A percentile compares a stretch with the other conserved stretches of the same genome.
Conservation (phyloP, 805 yeast genomes). For the Ogataea nakhonphanomensis region DNA sequence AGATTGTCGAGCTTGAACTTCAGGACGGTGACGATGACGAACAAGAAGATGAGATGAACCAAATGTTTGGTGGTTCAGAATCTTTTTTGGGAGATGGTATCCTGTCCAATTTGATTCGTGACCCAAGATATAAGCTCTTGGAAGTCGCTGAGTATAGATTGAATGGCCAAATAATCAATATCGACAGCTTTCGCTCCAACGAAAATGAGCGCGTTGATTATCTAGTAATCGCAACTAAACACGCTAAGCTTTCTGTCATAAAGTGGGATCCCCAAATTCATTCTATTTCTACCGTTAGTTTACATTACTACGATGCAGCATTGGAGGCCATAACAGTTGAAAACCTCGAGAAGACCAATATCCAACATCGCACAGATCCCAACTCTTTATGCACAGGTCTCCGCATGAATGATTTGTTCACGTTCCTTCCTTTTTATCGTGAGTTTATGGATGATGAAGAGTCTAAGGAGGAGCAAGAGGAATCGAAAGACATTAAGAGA, state of each 20-base stretch:
- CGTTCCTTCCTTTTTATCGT: constrained; percentile 62
- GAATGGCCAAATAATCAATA: constrained; percentile 63
- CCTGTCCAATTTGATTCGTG: constrained; percentile 16
- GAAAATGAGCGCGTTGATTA: constrained; percentile 51
- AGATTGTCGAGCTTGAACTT: constrained; percentile 32
- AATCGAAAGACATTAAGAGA: constrained; percentile 17
- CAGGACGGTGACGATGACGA: constrained; percentile 19
- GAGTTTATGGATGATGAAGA: constrained; percentile 41
- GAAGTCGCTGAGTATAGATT: constrained; percentile 64
- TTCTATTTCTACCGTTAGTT: constrained; percentile 64
- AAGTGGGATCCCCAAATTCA: constrained; percentile 60
- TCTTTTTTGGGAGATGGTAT: constrained; percentile 23
- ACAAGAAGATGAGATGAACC: constrained; percentile 15
- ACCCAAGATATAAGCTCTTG: constrained; percentile 31
- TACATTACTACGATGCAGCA: constrained; percentile 82
- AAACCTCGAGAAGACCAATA: constrained; percentile 31
- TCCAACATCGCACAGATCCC: constrained; percentile 62
- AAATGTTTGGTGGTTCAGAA: constrained; percentile 16
- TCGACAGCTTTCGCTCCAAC: constrained; percentile 47
- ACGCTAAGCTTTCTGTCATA: constrained; percentile 75
- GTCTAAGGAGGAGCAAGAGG: constrained; percentile 29
- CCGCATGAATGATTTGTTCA: constrained; percentile 64
- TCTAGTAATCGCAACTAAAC: constrained; percentile 61
- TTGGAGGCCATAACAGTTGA: constrained; percentile 50
- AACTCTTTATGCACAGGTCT: constrained; percentile 51